Conservation (phyloP, 768 basidiomycete genomes). For the Lentinula sp. region DNA sequence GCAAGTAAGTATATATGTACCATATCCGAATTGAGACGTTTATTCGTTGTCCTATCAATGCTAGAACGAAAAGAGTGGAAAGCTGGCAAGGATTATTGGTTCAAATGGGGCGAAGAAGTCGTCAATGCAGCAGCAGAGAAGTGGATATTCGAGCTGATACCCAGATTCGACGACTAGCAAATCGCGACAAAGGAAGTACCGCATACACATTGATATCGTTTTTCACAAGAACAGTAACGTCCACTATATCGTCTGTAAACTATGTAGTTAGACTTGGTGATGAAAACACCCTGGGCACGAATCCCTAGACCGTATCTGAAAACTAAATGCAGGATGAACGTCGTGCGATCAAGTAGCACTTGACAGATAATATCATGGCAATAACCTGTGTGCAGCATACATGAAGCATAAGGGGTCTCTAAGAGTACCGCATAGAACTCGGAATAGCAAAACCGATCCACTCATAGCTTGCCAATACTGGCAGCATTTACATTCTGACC, state of each 20-base stretch:
- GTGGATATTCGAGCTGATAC: not conserved
- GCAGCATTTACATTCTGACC: conserved; percentile 60
- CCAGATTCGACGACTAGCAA: not conserved
- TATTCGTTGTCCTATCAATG: not conserved
- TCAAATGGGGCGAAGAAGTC: not conserved
- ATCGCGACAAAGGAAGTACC: not conserved
- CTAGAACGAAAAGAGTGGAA: not conserved
- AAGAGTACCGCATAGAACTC: not conserved
- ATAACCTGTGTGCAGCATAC: not conserved
- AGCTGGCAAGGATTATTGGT: not conserved
- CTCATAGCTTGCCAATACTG: conserved; percentile 59
- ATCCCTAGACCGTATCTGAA: too few species aligned
- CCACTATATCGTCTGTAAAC: too few species aligned
- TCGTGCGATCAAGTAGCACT: too few species aligned
- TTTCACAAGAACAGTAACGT: too few species aligned
- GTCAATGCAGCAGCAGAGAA: not conserved
- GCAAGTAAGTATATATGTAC: not conserved
- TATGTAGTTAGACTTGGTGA: too few species aligned
- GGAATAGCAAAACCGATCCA: not conserved
- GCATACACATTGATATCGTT: too few species aligned
- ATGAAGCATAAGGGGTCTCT: not conserved
- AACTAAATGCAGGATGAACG: too few species aligned
- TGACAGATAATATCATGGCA: not conserved
- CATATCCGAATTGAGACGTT: too few species aligned
- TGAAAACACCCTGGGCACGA: too few species aligned